Base-by-base conservation (phyloP, 176 grass and related monocot species). In the Phragmites australis region DNA sequence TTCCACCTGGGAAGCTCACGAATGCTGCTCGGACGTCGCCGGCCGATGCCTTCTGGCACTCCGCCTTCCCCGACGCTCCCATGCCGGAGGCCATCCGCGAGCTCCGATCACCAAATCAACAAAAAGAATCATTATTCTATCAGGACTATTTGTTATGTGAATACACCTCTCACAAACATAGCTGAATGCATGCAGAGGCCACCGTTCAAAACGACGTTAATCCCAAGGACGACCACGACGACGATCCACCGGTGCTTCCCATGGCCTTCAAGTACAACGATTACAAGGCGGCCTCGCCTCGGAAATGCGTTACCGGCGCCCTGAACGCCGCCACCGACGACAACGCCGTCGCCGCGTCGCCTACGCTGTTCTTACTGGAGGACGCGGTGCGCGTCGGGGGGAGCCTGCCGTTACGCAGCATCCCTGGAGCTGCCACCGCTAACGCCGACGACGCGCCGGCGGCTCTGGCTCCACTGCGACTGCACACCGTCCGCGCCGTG, bases 191-290 rank as follows among this genome's bases (percentile, higher is more conserved):
- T 76, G 78, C 64, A 77, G 85, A 53, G 19, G 40, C 10, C 64
- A 59, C 19, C 26, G 25, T 22, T 16, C 52, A 21, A 17, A 50
- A 15, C 26, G 55, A 19, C 27, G 48, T 11, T 6, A 40, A 83
- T 6, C 58, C 8, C 59, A 15, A 42, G 16, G 44, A 26, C 16
- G 39, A 25, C 2, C 51, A 1, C 48, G 11, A 18, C 81, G 39
- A 53, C 72, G 53, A 75, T n/a, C 32, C 17, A 37, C 34, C 34
- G 34, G 34, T 37, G 37, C 71, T 73, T 8, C 79, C 79, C 40
- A 65, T 88, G 65, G 65, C 41, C 56, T 88, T 88, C 74, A 65
- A 78, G 16, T 88, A 88, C 74, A 74, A 78, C 26, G 74, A 88
- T 46, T 54, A 83, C 57, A 46, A 17, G 5, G 22, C 25, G 27